Evolutionary conservation across 257 asterid genomes (phyloP), one percentile per base, ranked within the genome.

Genomic region (Phtheirospermum japonicum): DNA sequence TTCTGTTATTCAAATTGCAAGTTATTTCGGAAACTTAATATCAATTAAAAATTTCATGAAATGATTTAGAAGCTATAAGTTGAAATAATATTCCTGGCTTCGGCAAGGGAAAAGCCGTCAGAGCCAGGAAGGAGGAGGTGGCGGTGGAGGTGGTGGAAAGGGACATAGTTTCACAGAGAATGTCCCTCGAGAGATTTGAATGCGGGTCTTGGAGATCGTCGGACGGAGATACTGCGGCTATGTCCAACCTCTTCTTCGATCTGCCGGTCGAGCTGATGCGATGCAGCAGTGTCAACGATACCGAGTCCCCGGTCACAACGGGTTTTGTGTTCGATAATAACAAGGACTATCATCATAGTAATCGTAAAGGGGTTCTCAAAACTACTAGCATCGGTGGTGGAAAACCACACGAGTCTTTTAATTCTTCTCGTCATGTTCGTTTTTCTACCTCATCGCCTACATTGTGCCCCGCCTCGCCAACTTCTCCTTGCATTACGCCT

Each of bases 121-220:
- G 69, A 51, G 70, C 86, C 5, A 71, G 80, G 19, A 78, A 76
- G 67, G 75, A 59, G 26, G 70, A 13, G 61, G 81, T 61, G 9
- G n/a, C 17, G 6, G 76, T 39, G 69, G 71, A 59, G 69, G 63
- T n/a, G n/a, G n/a, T 73, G 10, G 54, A 48, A 3, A 48, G 26
- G 10, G 28, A 48, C 7, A 43, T 59, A 5, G 78, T 79, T 30
- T 79, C 96, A 23, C 86, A 82, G 57, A 78, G 85, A 69, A 85
- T 75, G 18, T 91, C 95, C 0, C 77, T 91, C 26, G 91, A 91
- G 75, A 88, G 75, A 62, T 91, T 91, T 16, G 96, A 91, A 65
- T 91, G 96, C 40, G 95, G 88, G 34, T 88, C 95, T 0, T 83
- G 95, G 94, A 78, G 87, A 43, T 87, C 94, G 57, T 81, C 92